Evolutionary conservation across 495 filamentous ascomycete species (phyloP).

Genomic region (Aspergillus biplanus): DNA sequence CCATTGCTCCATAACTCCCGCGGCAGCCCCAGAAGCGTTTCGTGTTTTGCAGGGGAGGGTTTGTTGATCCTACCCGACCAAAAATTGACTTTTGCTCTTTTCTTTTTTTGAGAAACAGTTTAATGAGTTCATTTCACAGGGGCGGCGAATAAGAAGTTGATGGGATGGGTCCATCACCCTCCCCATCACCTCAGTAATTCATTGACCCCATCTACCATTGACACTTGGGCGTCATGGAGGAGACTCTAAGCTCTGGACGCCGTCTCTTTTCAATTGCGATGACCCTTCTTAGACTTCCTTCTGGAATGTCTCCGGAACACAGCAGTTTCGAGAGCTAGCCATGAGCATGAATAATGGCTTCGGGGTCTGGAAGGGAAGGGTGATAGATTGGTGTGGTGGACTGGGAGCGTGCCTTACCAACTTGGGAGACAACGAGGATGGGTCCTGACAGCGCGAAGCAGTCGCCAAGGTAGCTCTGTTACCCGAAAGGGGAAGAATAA

Average conservation of each 20-base stretch:
- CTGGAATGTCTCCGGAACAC: slow-evolving; percentile 25
- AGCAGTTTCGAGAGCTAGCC: slow-evolving; percentile 16
- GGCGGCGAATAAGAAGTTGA: neutral
- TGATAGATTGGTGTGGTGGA: neutral
- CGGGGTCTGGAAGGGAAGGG: neutral
- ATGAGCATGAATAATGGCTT: neutral
- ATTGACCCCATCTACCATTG: neutral
- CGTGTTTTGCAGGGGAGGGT: slow-evolving; percentile 18
- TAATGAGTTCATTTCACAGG: slow-evolving; percentile 1
- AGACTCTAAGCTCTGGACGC: slow-evolving; percentile 2
- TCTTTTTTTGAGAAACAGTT: slow-evolving; percentile 1
- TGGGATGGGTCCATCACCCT: neutral
- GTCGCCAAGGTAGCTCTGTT: neutral
- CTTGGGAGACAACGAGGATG: neutral
- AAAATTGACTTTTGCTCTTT: slow-evolving; percentile 1
- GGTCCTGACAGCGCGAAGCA: neutral
- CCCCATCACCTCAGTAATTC: neutral
- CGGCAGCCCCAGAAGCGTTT: slow-evolving; percentile 22
- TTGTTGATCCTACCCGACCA: slow-evolving; percentile 22
- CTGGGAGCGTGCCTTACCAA: neutral
- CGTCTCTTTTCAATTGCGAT: slow-evolving; percentile 11
- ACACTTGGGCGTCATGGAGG: slow-evolving; percentile 2
- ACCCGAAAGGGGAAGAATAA: neutral
- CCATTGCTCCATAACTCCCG: slow-evolving; percentile 4
- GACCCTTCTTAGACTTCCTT: slow-evolving; percentile 26